Evolutionary conservation across 2,329 filamentous ascomycete genomes (phyloP), one percentile per base, ranked within the genome.

Genomic region (Davidsoniella eucalypti): DNA sequence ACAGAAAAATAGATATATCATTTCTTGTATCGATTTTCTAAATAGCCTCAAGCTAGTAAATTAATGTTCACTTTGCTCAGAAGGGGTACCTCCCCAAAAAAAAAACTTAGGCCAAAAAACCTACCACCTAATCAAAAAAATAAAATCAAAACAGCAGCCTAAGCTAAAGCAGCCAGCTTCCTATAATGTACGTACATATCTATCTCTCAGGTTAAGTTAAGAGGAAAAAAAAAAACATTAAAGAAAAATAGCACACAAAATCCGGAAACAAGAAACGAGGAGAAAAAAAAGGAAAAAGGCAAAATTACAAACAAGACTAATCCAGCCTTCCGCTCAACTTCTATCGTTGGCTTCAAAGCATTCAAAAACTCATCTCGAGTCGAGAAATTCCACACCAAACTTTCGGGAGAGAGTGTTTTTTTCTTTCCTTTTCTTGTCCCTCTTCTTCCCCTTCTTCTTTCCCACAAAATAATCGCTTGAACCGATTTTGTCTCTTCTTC

Each of bases 331-430:
- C 12, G n/a, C 42, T 44, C 29, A 9, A 9, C 29, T 33, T 33
- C 26, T 33, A 33, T 12, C 5, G 26, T 12, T 33, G 26, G 26
- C 26, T 44, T 26, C 38, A 41, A 5, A 33, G 29, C 25, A 44
- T 29, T 18, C 41, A 44, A 44, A 26, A 44, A 26, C 42, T 16
- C 42, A 44, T 44, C 42, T 44, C 29, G 23, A 44, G 42, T 23
- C 14, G 10, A 29, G 42, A 9, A 33, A 44, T 44, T 44, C 42
- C 25, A 9, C 23, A 26, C n/a, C 29, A 33, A 33, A 9, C 29
- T 33, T 29, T 7, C 6, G 21, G 12, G 10, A 44, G 42, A 44
- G 8, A 36, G 18, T 47, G 39, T 47, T 44, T 17, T 33, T 45
- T 18, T 36, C 16, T 17, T 16, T 39, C 23, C 14, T 47, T 38